Conservation (phyloP, 805 yeast species). For the Teunomyces panamensis region DNA sequence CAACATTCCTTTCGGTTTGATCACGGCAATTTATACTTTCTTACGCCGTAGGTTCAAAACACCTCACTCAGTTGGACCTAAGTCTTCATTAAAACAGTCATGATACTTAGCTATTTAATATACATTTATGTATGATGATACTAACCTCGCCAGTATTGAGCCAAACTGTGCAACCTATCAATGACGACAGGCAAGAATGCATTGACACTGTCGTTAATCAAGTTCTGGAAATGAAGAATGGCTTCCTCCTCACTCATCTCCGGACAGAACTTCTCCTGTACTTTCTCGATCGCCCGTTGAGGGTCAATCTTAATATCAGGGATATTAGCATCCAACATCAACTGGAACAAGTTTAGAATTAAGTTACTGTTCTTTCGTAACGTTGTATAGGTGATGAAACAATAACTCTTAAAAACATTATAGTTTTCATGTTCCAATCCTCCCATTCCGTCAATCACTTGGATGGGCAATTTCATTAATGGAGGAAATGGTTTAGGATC, state of each 20-base stretch:
- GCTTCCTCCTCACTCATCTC: conserved; percentile 97
- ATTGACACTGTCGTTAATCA: conserved; percentile 90
- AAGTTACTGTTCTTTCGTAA: conserved; percentile 85
- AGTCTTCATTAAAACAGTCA: not conserved
- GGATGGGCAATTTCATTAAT: conserved; percentile 94
- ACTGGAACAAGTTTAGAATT: conserved; percentile 84
- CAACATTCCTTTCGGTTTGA: conserved; percentile 12
- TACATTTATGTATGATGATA: not conserved
- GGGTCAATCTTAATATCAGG: conserved; percentile 88
- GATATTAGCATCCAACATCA: conserved; percentile 90
- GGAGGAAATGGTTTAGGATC: conserved; percentile 99
- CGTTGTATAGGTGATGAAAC: conserved; percentile 91
- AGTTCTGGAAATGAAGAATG: conserved; percentile 85
- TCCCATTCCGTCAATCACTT: conserved; percentile 97
- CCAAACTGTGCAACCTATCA: conserved; percentile 90
- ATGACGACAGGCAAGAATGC: conserved; percentile 94
- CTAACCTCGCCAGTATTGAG: conserved; percentile 95
- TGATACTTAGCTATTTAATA: not conserved
- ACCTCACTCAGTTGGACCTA: not conserved
- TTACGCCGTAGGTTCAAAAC: not conserved
- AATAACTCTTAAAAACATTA: conserved; percentile 82
- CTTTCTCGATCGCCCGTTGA: conserved; percentile 81
- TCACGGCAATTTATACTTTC: conserved; percentile 11
- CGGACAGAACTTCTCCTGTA: conserved; percentile 88
- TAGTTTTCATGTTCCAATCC: conserved; percentile 85